phyloP scores from a whole-genome alignment of 2,329 filamentous ascomycete genomes.

The Alternaria arborescens region DNA sequence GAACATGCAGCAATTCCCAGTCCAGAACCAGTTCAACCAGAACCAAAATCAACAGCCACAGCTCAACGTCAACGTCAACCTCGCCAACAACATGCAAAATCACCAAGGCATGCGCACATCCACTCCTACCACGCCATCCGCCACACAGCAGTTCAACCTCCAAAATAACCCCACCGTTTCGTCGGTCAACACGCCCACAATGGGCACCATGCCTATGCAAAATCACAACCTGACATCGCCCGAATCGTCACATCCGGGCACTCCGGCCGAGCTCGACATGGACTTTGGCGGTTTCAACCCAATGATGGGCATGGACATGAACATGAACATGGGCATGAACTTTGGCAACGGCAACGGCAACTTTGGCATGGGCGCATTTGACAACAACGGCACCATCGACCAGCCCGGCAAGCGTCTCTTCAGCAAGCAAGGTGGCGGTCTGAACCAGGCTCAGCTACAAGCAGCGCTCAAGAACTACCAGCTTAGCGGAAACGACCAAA shows the following conservation, averaged over 20 bases:
- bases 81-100: conserved; percentile 71
- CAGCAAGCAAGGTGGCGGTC: conserved; percentile 78
- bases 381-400: conserved; percentile 70
- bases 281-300: conserved; percentile 63
- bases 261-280: conserved; percentile 77
- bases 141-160: conserved; percentile 72
- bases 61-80: conserved; percentile 83
- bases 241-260: conserved; percentile 73
- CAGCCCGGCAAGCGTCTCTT: conserved; percentile 94
- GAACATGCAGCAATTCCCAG: conserved; percentile 59
- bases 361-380: conserved; percentile 54
- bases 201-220: conserved; percentile 77
- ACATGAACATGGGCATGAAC: conserved; percentile 47
- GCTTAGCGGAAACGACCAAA: conserved; percentile 69
- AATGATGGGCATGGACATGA: conserved; percentile 45
- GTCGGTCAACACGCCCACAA: conserved; percentile 92
- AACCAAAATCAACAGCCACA: conserved; percentile 68
- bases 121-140: conserved; percentile 84
- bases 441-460: conserved; percentile 73
- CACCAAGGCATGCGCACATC: conserved; percentile 85
- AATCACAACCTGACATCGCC: conserved; percentile 67
- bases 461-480: conserved; percentile 79
- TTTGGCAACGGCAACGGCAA: conserved; percentile 43
- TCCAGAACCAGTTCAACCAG: conserved; percentile 63
- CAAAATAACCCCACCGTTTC: conserved; percentile 96